Evolutionary conservation across 2,329 filamentous ascomycete genomes (phyloP).

Genomic region (Fusarium sp.): DNA sequence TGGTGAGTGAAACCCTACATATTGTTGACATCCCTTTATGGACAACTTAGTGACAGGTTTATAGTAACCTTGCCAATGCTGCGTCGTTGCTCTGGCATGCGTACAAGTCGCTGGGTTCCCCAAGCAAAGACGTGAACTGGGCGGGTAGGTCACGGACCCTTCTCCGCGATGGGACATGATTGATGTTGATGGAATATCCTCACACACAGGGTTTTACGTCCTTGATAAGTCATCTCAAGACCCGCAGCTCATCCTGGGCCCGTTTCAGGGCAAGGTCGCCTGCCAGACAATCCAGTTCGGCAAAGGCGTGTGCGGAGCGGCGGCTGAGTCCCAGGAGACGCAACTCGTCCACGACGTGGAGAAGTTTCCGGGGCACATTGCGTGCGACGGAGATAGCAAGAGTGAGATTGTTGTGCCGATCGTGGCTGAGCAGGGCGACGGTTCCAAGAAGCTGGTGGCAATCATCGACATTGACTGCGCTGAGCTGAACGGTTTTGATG

Average conservation of each 20-base stretch:
- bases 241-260: slow-evolving; percentile 76
- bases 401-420: slow-evolving; percentile 88
- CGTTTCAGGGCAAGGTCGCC: slow-evolving; percentile 83
- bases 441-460: slow-evolving; percentile 65
- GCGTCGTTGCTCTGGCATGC: slow-evolving; percentile 84
- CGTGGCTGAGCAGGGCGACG: slow-evolving; percentile 49
- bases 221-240: slow-evolving; percentile 60
- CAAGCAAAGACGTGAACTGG: slow-evolving; percentile 80
- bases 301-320: slow-evolving; percentile 79
- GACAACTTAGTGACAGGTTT: slow-evolving; percentile 9
- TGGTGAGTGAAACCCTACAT: slow-evolving; percentile 32
- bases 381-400: slow-evolving; percentile 78
- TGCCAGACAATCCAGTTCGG: slow-evolving; percentile 82
- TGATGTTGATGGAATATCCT: slow-evolving; percentile 10
- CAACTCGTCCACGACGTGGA: slow-evolving; percentile 79
- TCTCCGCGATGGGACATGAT: slow-evolving; percentile 1
- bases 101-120: slow-evolving; percentile 75
- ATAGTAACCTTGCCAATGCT: slow-evolving; percentile 79
- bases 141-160: slow-evolving; percentile 59
- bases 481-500: slow-evolving; percentile 72
- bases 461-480: slow-evolving; percentile 87
- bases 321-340: slow-evolving; percentile 69
- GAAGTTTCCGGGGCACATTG: slow-evolving; percentile 81
- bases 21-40: background rate
- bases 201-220: slow-evolving; percentile 76